Conservation (phyloP, 169 alveolate genomes). For the Plasmodium billcollinsi region DNA sequence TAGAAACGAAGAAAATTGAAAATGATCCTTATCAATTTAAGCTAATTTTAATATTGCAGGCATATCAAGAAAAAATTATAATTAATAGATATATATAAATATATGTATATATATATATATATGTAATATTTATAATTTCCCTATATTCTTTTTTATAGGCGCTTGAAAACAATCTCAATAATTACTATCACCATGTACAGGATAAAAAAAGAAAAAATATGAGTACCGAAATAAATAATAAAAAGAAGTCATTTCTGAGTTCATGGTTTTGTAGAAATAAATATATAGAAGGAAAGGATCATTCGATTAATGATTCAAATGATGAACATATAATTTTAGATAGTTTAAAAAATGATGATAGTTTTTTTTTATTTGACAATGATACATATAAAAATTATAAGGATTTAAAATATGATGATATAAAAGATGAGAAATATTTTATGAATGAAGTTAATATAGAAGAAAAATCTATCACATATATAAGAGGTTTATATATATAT, state of each 20-base stretch:
- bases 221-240: conserved; percentile 6
- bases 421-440: conserved; percentile 32
- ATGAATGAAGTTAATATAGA: neutral
- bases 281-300: neutral
- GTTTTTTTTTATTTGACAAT: conserved; percentile 33
- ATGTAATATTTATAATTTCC: neutral
- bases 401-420: conserved; percentile 5
- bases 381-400: neutral
- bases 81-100: neutral
- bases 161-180: conserved; percentile 54
- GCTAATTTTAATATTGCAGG: conserved; percentile 44
- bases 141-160: conserved; percentile 22
- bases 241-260: conserved; percentile 25
- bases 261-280: conserved; percentile 33
- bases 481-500: conserved; percentile 79
- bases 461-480: conserved; percentile 27
- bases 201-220: too few relatives aligned
- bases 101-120: conserved; percentile 1
- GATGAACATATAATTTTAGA: conserved; percentile 12
- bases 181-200: conserved; percentile 18
- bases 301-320: neutral
- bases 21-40: conserved; percentile 64
- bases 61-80: neutral
- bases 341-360: conserved; percentile 32
- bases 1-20: conserved; percentile 61